Conservation (phyloP, 805 yeast genomes). For the Schizosaccharomyces pombe region DNA sequence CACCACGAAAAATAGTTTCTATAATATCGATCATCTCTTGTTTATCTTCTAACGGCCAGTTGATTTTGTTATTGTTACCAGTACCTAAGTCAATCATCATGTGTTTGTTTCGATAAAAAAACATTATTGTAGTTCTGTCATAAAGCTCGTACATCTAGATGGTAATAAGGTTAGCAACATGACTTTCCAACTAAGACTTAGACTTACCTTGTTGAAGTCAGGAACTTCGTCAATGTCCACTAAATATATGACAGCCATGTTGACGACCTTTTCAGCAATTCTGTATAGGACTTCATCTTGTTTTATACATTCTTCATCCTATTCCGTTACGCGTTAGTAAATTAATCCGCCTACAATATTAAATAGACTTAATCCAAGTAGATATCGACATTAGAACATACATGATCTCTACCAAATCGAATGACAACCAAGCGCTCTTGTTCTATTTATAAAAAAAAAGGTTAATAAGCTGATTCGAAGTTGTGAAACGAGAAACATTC, state of each 20-base stretch:
- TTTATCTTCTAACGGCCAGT: slow-evolving; percentile 50
- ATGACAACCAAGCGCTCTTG: slow-evolving; percentile 71
- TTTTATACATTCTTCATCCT: slow-evolving; percentile 52
- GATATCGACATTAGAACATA: slow-evolving; percentile 10
- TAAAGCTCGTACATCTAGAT: slow-evolving; percentile 59
- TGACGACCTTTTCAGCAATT: slow-evolving; percentile 60
- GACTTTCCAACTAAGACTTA: no score
- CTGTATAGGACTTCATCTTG: slow-evolving; percentile 73
- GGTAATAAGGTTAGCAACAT: slow-evolving; percentile 13
- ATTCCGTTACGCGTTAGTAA: background rate
- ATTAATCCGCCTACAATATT: background rate
- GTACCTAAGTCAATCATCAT: slow-evolving; percentile 98
- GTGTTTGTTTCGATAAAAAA: slow-evolving; percentile 57
- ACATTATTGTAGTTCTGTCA: slow-evolving; percentile 84
- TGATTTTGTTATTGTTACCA: slow-evolving; percentile 86
- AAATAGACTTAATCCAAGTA: no score
- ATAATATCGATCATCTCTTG: slow-evolving; percentile 81
- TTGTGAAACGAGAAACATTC: background rate
- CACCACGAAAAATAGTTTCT: slow-evolving; percentile 77
- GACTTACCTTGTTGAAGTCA: slow-evolving; percentile 45
- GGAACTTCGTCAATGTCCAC: slow-evolving; percentile 79
- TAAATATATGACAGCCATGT: slow-evolving; percentile 68
- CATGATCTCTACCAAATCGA: slow-evolving; percentile 56
- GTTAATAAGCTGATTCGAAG: background rate
- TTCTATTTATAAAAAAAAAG: slow-evolving; percentile 30